Conservation (phyloP, 495 filamentous ascomycete species). For the Hypoxylon rickii region DNA sequence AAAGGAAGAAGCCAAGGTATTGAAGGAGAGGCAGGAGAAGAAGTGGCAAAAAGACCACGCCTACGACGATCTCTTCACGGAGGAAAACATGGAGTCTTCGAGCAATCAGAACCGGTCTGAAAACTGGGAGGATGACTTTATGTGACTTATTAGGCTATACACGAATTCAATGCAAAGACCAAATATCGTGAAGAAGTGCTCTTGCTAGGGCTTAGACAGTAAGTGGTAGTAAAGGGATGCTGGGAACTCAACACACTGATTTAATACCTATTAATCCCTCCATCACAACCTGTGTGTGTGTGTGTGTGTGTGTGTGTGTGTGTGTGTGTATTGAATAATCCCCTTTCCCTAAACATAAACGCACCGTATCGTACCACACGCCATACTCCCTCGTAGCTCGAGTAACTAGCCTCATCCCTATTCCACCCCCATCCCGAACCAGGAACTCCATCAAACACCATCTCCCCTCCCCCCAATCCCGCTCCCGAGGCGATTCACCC, state of each 20-base stretch:
- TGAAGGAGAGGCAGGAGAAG: slow-evolving; percentile 79
- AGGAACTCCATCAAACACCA: slow-evolving; percentile 10
- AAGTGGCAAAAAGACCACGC: slow-evolving; percentile 94
- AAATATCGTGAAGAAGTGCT: not conserved
- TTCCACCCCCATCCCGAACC: no score
- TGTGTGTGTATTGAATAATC: no score
- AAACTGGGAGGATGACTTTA: slow-evolving; percentile 74
- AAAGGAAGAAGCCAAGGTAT: slow-evolving; percentile 77
- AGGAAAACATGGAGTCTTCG: slow-evolving; percentile 64
- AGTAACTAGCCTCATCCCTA: no score
- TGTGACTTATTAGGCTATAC: slow-evolving; percentile 49
- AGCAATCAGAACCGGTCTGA: slow-evolving; percentile 70
- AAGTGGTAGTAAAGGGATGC: no score
- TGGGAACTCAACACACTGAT: no score
- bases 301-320: no score
- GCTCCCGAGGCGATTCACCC: slow-evolving; percentile 53
- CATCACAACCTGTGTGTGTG: no score
- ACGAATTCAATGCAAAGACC: slow-evolving; percentile 14
- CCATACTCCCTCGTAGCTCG: no score
- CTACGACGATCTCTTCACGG: slow-evolving; percentile 82
- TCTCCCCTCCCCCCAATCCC: slow-evolving; percentile 44
- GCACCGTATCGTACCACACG: no score
- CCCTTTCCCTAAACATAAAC: no score
- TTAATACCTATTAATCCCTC: no score
- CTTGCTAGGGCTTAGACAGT: not conserved